Conservation (phyloP, 1,139 yeast species). For the Kazachstania sp. region DNA sequence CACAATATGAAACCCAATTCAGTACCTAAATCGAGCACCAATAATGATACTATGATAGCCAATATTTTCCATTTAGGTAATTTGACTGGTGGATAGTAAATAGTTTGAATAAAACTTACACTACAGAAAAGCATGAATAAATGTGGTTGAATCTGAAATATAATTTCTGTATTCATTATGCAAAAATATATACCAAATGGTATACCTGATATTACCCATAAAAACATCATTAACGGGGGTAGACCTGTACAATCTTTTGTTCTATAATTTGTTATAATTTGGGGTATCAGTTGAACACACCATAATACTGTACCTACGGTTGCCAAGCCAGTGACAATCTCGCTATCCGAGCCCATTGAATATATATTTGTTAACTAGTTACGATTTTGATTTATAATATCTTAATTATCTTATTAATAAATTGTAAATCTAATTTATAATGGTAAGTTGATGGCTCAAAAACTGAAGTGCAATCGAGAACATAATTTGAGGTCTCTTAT, state of each 20-base stretch:
- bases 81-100: constrained; percentile 70
- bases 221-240: constrained; percentile 73
- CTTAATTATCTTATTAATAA: too few species aligned
- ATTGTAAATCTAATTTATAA: too few species aligned
- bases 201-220: constrained; percentile 77
- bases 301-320: constrained; percentile 84
- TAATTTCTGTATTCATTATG: constrained; percentile 38
- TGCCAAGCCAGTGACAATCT: constrained; percentile 63
- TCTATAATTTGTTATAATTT: constrained; percentile 60
- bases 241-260: constrained; percentile 75
- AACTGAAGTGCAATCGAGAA: too few species aligned
- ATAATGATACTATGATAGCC: constrained; percentile 33
- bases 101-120: constrained; percentile 59
- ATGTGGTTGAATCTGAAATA: constrained; percentile 68
- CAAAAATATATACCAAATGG: constrained; percentile 80
- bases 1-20: constrained; percentile 70
- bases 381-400: too few species aligned
- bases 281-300: constrained; percentile 89
- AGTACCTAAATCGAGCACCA: constrained; percentile 45
- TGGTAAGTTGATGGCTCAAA: too few species aligned
- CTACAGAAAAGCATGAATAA: constrained; percentile 66
- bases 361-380: too few species aligned
- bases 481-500: too few species aligned
- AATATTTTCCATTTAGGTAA: constrained; percentile 36
- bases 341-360: constrained; percentile 29